Conservation (phyloP, 768 basidiomycete species). For the Mycena indigotica region DNA sequence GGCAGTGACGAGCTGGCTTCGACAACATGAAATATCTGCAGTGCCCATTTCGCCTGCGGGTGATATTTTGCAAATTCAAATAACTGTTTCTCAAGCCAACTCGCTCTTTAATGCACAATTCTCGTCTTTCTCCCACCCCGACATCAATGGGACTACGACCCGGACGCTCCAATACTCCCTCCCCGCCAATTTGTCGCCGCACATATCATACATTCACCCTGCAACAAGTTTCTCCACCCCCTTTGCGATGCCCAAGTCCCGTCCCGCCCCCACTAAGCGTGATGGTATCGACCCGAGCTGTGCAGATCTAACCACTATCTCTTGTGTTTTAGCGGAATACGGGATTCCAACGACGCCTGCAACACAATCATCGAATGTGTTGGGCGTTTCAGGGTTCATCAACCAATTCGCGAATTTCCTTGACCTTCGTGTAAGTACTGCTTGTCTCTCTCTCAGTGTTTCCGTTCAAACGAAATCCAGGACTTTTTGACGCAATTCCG, state of each 20-base stretch:
- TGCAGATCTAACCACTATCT: neutral
- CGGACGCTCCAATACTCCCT: slow-evolving; percentile 28
- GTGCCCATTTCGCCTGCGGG: slow-evolving; percentile 21
- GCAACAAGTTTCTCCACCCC: slow-evolving; percentile 22
- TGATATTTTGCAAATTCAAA: slow-evolving; percentile 22
- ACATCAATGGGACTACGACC: slow-evolving; percentile 12
- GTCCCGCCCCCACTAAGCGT: neutral
- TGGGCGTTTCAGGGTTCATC: slow-evolving; percentile 23
- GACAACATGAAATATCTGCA: slow-evolving; percentile 33
- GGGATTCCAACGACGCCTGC: slow-evolving; percentile 25
- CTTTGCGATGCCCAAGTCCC: slow-evolving; percentile 1
- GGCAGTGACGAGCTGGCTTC: slow-evolving; percentile 39
- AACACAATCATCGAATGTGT: slow-evolving; percentile 16
- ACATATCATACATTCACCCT: slow-evolving; percentile 27
- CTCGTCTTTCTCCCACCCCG: slow-evolving; percentile 14
- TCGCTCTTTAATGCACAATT: slow-evolving; percentile 23
- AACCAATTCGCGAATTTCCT: slow-evolving; percentile 17
- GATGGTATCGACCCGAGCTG: neutral
- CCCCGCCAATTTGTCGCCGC: slow-evolving; percentile 19
- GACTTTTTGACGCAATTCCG: slow-evolving; percentile 23
- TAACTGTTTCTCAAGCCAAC: slow-evolving; percentile 27
- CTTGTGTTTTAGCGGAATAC: slow-evolving; percentile 23
- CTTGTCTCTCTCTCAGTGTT: neutral
- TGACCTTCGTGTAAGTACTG: neutral
- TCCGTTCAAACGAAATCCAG: slow-evolving; percentile 10